Base-by-base conservation (phyloP, 2,329 filamentous ascomycete species). In the Botrytis aclada region DNA sequence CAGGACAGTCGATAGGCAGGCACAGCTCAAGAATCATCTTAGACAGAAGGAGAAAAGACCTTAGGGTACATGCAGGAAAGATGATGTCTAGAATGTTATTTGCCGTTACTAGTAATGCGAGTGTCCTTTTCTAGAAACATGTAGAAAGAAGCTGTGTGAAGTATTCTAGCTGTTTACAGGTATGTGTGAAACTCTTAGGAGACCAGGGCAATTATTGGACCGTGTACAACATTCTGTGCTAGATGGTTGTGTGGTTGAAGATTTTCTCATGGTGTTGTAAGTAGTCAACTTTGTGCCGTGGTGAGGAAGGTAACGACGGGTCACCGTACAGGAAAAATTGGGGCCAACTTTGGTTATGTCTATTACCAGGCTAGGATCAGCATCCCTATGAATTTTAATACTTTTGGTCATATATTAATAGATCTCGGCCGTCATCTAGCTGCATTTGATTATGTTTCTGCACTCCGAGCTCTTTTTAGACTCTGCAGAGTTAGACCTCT, bases 61-160 rank as follows among this genome's bases (percentile, higher is more conserved):
- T 41, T 56, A n/a, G 65, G 34, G 32, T 51, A 32, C 47, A 56
- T 29, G 65, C 39, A 67, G 65, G 9, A 41, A 51, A 65, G 63
- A 37, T 51, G 63, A 67, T 56, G 65, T 41, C 22, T 41, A 18
- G 10, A 67, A 56, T 32, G 47, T 47, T 32, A 2, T 56, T 56
- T 56, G 65, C 65, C 65, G 65, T 67, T 12, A 34, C 65, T 67
- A 67, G 47, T 32, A 6, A 67, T 56, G 47, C 65, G 29, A 56
- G 29, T 32, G 18, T 29, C 47, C 47, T 67, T 56, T 56, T 67
- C 65, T 56, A 29, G 47, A 67, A 56, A 18, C 34, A 39, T 22
- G 10, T 22, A 41, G 47, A n/a, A 56, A 20, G 47, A 51, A 56
- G 65, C 14, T 6, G 65, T 14, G 25, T 41, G 18, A 67, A 25